Evolutionary conservation across 345 rosid genomes (phyloP).

Genomic region (Ceriops zippeliana): DNA sequence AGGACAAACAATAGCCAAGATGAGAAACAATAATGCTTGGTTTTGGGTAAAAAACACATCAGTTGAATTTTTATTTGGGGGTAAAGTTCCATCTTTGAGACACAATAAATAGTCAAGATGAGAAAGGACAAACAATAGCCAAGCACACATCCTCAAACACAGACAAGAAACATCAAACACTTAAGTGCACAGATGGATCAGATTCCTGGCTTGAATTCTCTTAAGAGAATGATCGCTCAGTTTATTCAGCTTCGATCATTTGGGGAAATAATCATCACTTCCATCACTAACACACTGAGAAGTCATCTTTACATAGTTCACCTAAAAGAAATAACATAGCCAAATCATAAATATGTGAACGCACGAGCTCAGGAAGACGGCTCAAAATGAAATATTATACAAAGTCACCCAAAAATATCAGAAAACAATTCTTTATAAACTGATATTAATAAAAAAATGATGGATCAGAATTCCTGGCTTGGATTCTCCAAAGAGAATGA

Average conservation of each 20-base stretch:
- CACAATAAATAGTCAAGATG: too few species aligned
- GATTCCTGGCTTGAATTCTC: slow-evolving; percentile 10
- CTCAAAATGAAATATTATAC: not conserved
- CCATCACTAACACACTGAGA: not conserved
- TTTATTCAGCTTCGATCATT: slow-evolving; percentile 7
- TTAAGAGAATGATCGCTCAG: not conserved
- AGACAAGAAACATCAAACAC: too few species aligned
- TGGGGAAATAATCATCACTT: slow-evolving; percentile 10
- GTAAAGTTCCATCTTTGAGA: too few species aligned
- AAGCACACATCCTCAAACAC: too few species aligned
- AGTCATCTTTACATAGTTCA: too few species aligned
- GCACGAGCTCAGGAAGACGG: not conserved
- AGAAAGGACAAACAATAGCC: too few species aligned
- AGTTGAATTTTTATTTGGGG: too few species aligned
- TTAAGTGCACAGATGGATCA: not conserved
- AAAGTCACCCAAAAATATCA: not conserved
- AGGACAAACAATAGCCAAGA: too few species aligned
- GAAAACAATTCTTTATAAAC: not conserved
- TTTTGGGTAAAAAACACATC: too few species aligned
- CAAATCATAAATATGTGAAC: too few species aligned
- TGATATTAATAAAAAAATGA: not conserved
- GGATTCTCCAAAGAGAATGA: slow-evolving; percentile 9
- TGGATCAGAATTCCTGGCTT: slow-evolving; percentile 1
- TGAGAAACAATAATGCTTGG: too few species aligned
- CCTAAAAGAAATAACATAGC: too few species aligned